phyloP scores from a whole-genome alignment of 768 basidiomycete genomes.

The Pleurotus pulmonarius region DNA sequence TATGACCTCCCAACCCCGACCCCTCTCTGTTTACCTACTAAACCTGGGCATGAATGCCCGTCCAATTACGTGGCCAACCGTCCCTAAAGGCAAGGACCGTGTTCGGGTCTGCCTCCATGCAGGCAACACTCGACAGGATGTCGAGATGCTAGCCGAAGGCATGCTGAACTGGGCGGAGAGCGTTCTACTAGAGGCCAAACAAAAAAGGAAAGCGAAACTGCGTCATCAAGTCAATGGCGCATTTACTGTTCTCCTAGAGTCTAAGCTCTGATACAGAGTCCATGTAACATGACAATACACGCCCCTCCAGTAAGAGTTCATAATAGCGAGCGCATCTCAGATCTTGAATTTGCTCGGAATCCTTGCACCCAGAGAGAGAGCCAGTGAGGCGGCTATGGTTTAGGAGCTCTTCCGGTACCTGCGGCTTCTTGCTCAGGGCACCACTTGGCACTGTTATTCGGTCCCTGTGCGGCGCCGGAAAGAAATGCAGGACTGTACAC shows the following conservation, averaged over 20 bases:
- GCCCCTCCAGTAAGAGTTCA: too few relatives aligned
- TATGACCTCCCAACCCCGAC: slow-evolving; percentile 71
- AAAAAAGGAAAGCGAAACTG: background rate
- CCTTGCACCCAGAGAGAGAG: too few relatives aligned
- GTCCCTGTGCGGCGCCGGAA: too few relatives aligned
- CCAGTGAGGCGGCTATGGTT: too few relatives aligned
- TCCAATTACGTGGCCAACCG: slow-evolving; percentile 85
- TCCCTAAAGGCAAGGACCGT: slow-evolving; percentile 81
- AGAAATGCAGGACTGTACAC: too few relatives aligned
- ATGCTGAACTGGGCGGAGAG: slow-evolving; percentile 47
- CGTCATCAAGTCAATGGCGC: slow-evolving; percentile 1
- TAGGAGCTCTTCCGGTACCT: too few relatives aligned
- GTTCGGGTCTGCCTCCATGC: slow-evolving; percentile 89
- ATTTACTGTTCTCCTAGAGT: slow-evolving; percentile 5
- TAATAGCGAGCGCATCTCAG: too few relatives aligned
- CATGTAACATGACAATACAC: too few relatives aligned
- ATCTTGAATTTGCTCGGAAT: too few relatives aligned
- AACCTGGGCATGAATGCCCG: slow-evolving; percentile 58
- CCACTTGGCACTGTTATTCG: too few relatives aligned
- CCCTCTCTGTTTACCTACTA: slow-evolving; percentile 66
- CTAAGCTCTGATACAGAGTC: background rate
- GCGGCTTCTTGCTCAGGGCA: too few relatives aligned
- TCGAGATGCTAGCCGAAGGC: slow-evolving; percentile 52
- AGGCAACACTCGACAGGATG: slow-evolving; percentile 60
- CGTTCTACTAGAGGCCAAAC: slow-evolving; percentile 20